These are phyloP conservation scores for Cyberlindnera bimundalis DNA, from an alignment of 805 yeast genomes.

Conservation along the genomic window DNA sequence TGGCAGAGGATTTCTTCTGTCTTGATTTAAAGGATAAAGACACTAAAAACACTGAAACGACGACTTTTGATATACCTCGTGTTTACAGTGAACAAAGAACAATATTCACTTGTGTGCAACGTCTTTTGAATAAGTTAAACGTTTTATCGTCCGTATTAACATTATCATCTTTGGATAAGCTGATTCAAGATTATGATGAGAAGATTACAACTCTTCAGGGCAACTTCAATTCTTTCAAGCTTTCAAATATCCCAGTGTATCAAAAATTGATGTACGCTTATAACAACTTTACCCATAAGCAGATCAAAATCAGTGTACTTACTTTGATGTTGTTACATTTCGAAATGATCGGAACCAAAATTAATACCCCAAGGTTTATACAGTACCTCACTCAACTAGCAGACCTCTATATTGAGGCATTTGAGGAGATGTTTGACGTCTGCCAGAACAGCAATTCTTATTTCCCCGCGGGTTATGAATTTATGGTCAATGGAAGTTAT, in stretches of 20 bases:
- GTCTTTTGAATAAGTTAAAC: conserved; percentile 11
- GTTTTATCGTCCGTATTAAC: conserved; percentile 11
- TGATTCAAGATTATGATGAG: conserved; percentile 13
- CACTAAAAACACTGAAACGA: background rate
- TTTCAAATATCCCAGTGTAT: conserved; percentile 1
- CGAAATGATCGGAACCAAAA: conserved; percentile 14
- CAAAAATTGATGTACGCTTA: conserved; percentile 14
- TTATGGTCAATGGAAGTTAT: conserved; percentile 13
- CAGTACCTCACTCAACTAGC: conserved; percentile 4
- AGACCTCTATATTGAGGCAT: conserved; percentile 5
- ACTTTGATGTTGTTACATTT: conserved; percentile 18
- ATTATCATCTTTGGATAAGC: conserved; percentile 4
- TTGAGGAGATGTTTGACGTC: conserved; percentile 20
- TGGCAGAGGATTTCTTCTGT: conserved; percentile 18
- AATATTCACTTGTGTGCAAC: conserved; percentile 3
- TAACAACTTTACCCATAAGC: conserved; percentile 15
- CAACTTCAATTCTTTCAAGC: conserved; percentile 15
- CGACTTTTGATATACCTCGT: no score
- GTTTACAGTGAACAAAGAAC: background rate
- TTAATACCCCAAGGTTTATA: conserved; percentile 9
- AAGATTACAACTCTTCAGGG: conserved; percentile 7
- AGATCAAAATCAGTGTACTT: conserved; percentile 12
- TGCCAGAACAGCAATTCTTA: conserved; percentile 19
- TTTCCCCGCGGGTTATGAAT: conserved; percentile 22
- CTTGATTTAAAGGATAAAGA: conserved; percentile 9